These are phyloP conservation scores for Meyerozyma sp. DNA, from an alignment of 1,139 yeast species.

Conservation along the genomic window DNA sequence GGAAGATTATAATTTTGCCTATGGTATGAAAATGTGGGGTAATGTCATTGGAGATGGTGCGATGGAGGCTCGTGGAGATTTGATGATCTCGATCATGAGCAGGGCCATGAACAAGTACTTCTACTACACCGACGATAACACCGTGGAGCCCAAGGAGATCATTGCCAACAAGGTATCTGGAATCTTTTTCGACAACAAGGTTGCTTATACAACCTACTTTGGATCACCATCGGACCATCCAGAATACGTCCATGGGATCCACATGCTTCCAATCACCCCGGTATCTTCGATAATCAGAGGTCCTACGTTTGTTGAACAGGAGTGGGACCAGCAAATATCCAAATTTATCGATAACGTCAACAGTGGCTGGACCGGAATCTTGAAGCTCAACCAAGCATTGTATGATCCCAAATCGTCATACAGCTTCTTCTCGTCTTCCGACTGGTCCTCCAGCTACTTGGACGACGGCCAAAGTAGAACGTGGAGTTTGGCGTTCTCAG, in stretches of 20 bases:
- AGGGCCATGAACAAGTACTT: constrained; percentile 62
- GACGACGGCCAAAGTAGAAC: constrained; percentile 89
- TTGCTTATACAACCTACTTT: constrained; percentile 88
- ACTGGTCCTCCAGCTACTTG: constrained; percentile 49
- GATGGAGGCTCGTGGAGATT: constrained; percentile 75
- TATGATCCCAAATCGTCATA: constrained; percentile 65
- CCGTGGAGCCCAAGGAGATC: constrained; percentile 52
- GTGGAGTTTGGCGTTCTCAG: constrained; percentile 73
- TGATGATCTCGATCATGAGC: constrained; percentile 63
- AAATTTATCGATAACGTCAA: constrained; percentile 48
- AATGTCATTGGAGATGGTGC: constrained; percentile 58
- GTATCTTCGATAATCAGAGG: constrained; percentile 72
- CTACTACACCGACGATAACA: constrained; percentile 52
- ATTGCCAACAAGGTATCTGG: constrained; percentile 69
- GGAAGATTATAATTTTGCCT: constrained; percentile 76
- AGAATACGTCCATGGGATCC: constrained; percentile 92
- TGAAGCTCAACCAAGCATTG: constrained; percentile 74
- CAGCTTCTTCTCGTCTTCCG: constrained; percentile 53
- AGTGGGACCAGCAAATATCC: constrained; percentile 61
- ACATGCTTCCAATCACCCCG: constrained; percentile 88
- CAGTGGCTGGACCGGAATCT: constrained; percentile 87
- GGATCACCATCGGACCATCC: constrained; percentile 46
- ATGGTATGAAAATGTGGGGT: constrained; percentile 84
- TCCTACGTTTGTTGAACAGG: constrained; percentile 67
- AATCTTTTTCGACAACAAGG: constrained; percentile 77